Evolutionary conservation across 2,329 filamentous ascomycete species (phyloP), one percentile per base, ranked within the genome.

Genomic region (Chaetomium globosum): DNA sequence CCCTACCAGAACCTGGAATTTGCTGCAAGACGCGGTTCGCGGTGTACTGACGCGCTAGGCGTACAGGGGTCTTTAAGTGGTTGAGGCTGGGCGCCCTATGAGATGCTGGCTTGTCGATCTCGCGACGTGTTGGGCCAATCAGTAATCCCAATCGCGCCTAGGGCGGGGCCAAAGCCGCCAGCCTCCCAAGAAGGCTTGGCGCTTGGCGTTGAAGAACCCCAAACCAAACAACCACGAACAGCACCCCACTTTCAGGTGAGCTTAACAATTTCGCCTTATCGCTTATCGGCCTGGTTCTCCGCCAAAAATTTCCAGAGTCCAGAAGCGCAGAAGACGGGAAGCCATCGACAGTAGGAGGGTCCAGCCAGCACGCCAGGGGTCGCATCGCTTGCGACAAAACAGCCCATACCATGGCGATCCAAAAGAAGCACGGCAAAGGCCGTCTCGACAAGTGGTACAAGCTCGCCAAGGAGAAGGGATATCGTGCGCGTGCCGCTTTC

Each of bases 381-480:
- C 51, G 56, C 48, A 65, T 65, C 36, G 53, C 48, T 28, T 49
- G n/a, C 53, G 26, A 19, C 46, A 61, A 12, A 21, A 62, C 46
- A 59, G 48, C n/a, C 66, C 63, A 46, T 62, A 64, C 49, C 63
- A 98, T 98, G 95, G 93, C 92, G 75, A 94, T 98, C 74, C 92
- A 98, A 76, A 97, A 98, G 85, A 98, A 98, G 85, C 91, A 97
- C 81, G 94, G 93, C 81, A 98, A 98, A 82, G 94, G 94, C 79
- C 93, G 94, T 86, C 85, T 97, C 74, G 95, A 99, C 80, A 97
- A 98, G 80, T 98, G 93, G 92, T 99, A 98, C 81, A 94, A 93
- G 77, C 88, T 98, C 74, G 95, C 95, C 68, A 99, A 99, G 80
- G 95, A 99, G 78, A 98, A 97, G 79, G 95, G 95, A 68, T 99